A percentile compares a stretch with the other conserved stretches of the same genome.
Evolutionary conservation across 495 filamentous ascomycete species (phyloP).

Genomic region (Cercophora sp.): DNA sequence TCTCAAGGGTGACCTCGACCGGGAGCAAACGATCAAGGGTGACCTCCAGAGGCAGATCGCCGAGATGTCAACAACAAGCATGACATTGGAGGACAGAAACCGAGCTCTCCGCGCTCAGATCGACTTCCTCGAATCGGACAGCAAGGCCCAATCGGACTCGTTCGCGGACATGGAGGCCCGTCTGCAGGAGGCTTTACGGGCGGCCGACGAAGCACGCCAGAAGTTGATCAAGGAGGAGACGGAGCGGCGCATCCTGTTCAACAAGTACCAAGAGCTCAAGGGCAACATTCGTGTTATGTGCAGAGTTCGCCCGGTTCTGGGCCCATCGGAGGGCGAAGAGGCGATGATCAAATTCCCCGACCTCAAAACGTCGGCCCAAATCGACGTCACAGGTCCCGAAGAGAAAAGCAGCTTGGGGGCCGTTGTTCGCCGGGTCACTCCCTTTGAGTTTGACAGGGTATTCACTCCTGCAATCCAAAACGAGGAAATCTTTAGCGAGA

Average conservation of each 20-base stretch:
- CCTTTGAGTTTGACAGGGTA: conserved; percentile 91
- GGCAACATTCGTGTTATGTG: conserved; percentile 99
- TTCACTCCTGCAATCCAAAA: conserved; percentile 78
- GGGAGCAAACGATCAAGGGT: conserved; percentile 37
- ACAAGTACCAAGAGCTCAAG: conserved; percentile 97
- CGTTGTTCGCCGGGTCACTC: conserved; percentile 67
- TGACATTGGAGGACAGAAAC: conserved; percentile 67
- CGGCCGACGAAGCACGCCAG: conserved; percentile 65
- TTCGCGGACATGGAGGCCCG: conserved; percentile 72
- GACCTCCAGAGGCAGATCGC: conserved; percentile 50
- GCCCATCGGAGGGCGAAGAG: conserved; percentile 51
- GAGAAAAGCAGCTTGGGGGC: conserved; percentile 79
- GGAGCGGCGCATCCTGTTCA: conserved; percentile 85
- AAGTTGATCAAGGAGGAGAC: conserved; percentile 91
- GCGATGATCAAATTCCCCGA: conserved; percentile 77
- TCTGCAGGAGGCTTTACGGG: conserved; percentile 69
- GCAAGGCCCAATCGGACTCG: conserved; percentile 75
- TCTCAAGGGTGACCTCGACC: conserved; percentile 57
- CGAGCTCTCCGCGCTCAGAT: conserved; percentile 72
- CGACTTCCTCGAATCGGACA: conserved; percentile 82
- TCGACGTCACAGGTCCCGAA: conserved; percentile 75
- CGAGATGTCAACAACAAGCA: conserved; percentile 57
- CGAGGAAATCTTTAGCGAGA: conserved; percentile 88
- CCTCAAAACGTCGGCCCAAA: conserved; percentile 74
- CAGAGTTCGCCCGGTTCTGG: conserved; percentile 79